Base-by-base conservation (phyloP, 805 yeast genomes). In the Yueomyces sp. region DNA sequence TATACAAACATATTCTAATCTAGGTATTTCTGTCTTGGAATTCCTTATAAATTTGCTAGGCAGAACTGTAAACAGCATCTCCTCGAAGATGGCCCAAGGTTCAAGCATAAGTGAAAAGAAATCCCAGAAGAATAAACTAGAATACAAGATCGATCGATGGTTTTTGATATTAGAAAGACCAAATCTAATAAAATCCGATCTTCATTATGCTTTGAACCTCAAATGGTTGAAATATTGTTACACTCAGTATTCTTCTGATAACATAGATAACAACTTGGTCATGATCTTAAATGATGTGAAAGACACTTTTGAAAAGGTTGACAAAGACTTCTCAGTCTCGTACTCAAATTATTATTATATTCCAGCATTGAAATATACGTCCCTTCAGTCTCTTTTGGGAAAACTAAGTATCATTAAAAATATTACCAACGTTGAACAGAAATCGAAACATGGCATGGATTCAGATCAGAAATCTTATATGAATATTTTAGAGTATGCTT, bases 271-370 rank as follows among this genome's bases (percentile, higher is more conserved):
- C 0, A 47, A 53, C 3, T 49, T 72, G 3, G 47, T 55, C 2
- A 44, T 48, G 0, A 47, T 60, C 12, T 54, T 69, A 8, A 34
- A 43, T 2, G 42, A 52, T 4, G 47, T 67, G 2, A 49, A 52
- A 32, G 31, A 40, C 1, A 43, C 48, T 4, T 39, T 65, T 9
- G 31, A 51, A 28, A 19, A 38, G 3, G 7, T 40, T 28, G 41
- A 45, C 2, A 37, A 36, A 0, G 45, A 48, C 0, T 38, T 56
- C 4, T 48, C 62, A 6, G 61, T 81, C 0, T 52, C 59, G 0
- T 77, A 73, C 56, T 69, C 76, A 1, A 86, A 87, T 54, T 81
- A 72, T 50, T 64, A 68, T 1, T 64, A 70, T 44, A 74, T 88
- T 12, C 80, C 85, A 2, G 63, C 68, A 1, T 59, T 88, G 3